phyloP scores from a whole-genome alignment of 352 stramenopile genomes.

The Halophytophthora polymorphica region DNA sequence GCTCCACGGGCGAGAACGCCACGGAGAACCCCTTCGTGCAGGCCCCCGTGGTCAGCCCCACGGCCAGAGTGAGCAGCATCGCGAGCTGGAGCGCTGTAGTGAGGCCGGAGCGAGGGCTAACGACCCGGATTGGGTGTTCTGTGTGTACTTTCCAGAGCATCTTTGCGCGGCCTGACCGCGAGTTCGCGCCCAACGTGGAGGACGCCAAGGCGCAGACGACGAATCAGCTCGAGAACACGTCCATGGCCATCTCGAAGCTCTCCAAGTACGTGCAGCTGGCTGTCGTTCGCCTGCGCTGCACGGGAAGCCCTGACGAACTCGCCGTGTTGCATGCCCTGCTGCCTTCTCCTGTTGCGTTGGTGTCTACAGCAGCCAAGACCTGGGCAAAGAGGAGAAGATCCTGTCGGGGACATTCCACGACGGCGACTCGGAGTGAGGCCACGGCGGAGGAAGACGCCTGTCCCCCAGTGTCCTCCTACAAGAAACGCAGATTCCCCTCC shows the following conservation, averaged over 20 bases:
- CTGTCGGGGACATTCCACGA: slow-evolving; percentile 61
- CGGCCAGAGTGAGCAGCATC: slow-evolving; percentile 25
- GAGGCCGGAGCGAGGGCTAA: not conserved
- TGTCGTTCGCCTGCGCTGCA: no score
- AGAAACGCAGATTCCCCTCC: no score
- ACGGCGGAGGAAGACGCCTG: no score
- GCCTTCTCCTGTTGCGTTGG: slow-evolving; percentile 1
- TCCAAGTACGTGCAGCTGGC: slow-evolving; percentile 41
- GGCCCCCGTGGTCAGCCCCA: slow-evolving; percentile 32
- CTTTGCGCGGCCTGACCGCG: slow-evolving; percentile 29
- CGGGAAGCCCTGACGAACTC: no score
- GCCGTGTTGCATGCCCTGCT: no score
- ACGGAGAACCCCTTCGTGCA: slow-evolving; percentile 53
- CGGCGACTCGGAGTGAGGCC: slow-evolving; percentile 62
- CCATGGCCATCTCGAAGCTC: slow-evolving; percentile 31
- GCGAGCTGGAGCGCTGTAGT: not conserved
- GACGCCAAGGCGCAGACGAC: slow-evolving; percentile 37
- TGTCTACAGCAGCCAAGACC: slow-evolving; percentile 30
- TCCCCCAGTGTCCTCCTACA: no score
- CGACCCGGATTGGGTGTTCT: slow-evolving; percentile 1
- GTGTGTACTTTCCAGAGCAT: slow-evolving; percentile 17
- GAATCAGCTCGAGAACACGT: slow-evolving; percentile 37
- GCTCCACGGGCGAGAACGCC: slow-evolving; percentile 33
- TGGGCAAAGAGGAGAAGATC: slow-evolving; percentile 67
- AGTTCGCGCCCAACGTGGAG: slow-evolving; percentile 35